Evolutionary conservation across 768 basidiomycete genomes (phyloP), one percentile per base, ranked within the genome.

Genomic region (Suillus variegatus): DNA sequence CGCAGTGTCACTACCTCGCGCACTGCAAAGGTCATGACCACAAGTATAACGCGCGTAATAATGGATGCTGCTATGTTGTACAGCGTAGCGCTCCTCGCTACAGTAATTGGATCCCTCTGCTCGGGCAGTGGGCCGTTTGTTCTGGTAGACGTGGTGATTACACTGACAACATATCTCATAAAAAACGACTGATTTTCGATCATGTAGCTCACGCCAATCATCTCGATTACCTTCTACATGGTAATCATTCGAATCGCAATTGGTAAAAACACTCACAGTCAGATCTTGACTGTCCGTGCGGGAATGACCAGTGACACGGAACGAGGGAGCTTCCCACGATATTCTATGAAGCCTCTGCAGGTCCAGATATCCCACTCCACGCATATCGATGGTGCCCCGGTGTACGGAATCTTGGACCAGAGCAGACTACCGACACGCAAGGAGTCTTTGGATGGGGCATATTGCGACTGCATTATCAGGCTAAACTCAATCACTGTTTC

Each of bases 41-140:
- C 64, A 9, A 71, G 63, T 32, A 58, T 79, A 1, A 63, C 81
- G 18, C 65, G 67, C 56, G 69, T 79, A 36, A 69, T 16, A 70
- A 80, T 12, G 51, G 51, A 52, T 18, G 7, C 51, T 28, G 51
- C 51, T 28, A 28, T 16, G 4, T 25, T 52, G 14, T 82, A 81
- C 63, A 78, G 79, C 4, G 1, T 76, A 60, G 76, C 77, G 2
- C 75, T 81, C 61, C 61, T 76, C 36, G 66, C 75, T 6, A 74
- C 75, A 3, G 64, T 81, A 40, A 64, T 74, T 1, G 74, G 75
- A 38, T 80, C 76, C 62, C 64, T 70, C 6, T 64, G 67, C 4
- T 44, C 67, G n/a, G 73, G 72, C 25, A 77, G 76, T 22, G 70
- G 71, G 2, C 77, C 79, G 56, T 80, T 77, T 44, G 70, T 81